Base-by-base conservation (phyloP, 257 asterid genomes). In the Verbena officinalis region DNA sequence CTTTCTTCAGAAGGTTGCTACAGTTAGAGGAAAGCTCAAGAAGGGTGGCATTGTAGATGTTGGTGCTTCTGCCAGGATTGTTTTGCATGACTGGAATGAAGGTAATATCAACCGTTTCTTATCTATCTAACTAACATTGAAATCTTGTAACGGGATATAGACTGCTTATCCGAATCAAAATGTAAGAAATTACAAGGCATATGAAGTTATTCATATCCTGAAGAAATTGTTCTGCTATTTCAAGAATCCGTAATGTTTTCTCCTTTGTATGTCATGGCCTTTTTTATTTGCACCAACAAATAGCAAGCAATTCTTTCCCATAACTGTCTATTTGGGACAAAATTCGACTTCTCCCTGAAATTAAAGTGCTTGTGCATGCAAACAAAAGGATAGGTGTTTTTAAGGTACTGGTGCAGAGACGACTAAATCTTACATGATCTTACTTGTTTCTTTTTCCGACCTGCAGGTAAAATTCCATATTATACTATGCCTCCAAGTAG, bases 31-130 rank as follows among this genome's bases (percentile, higher is more conserved):
- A 44, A 90, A 75, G 76, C 89, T 93, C 0, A 93, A 93, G 76
- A 93, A 93, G 73, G 99, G 99, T 53, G 99, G 99, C 56, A 68
- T 86, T 42, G 87, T 87, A 43, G 97, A 93, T 57, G 65, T 86
- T 43, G 92, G 76, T 51, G 90, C 96, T 73, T 84, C 95, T 70
- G 96, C 99, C 11, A 87, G 90, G 72, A 93, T 93, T 51, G 84
- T 93, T 69, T 83, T 93, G 83, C 95, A 86, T 30, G 99, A 88
- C 62, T 93, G 99, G 99, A 93, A 90, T 72, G 94, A 84, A 72
- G 97, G 99, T 92, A 81, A n/a, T n/a, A n/a, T n/a, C n/a, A n/a
- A n/a, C n/a, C n/a, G n/a, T n/a, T 73, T 42, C 65, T 39, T 20
- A 15, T 48, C 38, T 19, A 15, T 43, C 43, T n/a, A n/a, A n/a